Evolutionary conservation across 768 basidiomycete species (phyloP), one percentile per base, ranked within the genome.

Genomic region (Boletellus ananas): DNA sequence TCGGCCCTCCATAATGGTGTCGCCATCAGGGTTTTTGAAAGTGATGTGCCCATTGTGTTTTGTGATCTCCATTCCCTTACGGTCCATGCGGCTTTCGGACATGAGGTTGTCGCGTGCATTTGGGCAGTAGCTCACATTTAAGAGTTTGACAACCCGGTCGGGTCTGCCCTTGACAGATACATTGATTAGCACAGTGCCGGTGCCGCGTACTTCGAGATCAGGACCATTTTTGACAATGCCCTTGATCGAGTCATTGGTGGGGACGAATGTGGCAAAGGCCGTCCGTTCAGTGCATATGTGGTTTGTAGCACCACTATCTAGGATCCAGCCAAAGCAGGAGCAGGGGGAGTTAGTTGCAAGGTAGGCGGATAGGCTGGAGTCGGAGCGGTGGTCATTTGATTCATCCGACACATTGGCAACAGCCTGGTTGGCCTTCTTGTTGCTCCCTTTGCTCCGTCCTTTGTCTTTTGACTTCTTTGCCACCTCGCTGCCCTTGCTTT

Each of bases 191-290:
- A 55, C 33, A 0, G 38, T 49, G 20, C 54, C 50, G 18, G 27
- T 23, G 2, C 46, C 38, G 1, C 40, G 46, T 0, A 55, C 46
- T 31, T 48, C 2, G 1, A 55, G 42, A 16, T 44, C 37, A 0
- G 42, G 49, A 0, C 54, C 50, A n/a, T 55, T 17, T n/a, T 51
- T 55, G 14, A 51, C 20, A 6, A 55, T 48, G 18, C 46, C 43
- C 23, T 51, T 51, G 34, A 55, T 51, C 3, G 20, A 23, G 18
- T 41, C 45, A 4, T 40, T 23, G 3, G 34, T 21, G 2, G 18
- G 43, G 0, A 20, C 44, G 38, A 55, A 51, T 11, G 41, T 51
- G 3, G 36, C 10, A 14, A 50, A 55, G 2, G 53, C 41, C 0
- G 40, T 33, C 0, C 34, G 14, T 20, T 47, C 37, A 0, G 23